These are phyloP conservation scores for Cryptococcus sp. DNA, from an alignment of 1,284 basidiomycete genomes.

Conservation along the genomic window DNA sequence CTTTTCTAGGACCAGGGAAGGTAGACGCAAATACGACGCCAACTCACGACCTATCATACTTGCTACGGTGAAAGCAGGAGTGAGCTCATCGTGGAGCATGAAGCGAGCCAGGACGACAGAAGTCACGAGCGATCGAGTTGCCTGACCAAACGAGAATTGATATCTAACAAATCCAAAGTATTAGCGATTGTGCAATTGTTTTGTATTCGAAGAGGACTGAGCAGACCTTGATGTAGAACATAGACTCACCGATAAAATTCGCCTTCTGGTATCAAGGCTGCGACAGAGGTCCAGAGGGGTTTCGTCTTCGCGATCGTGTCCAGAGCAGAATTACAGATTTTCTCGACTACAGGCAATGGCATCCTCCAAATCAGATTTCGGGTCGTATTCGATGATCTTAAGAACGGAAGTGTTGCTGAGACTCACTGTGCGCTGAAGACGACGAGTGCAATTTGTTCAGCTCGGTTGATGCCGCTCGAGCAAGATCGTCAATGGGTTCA, in stretches of 20 bases:
- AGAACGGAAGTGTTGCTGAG: not conserved
- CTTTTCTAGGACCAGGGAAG: not conserved
- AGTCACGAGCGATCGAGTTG: conserved; percentile 45
- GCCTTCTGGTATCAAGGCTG: conserved; percentile 44
- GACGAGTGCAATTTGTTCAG: conserved; percentile 50
- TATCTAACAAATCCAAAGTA: conserved; percentile 29
- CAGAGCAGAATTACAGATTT: conserved; percentile 40
- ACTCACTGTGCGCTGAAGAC: conserved; percentile 42
- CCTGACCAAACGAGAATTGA: conserved; percentile 42
- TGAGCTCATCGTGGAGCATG: conserved; percentile 48
- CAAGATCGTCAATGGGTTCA: conserved; percentile 49
- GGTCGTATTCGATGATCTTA: not conserved
- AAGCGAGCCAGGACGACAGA: conserved; percentile 47
- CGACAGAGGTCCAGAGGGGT: conserved; percentile 42
- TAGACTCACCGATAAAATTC: conserved; percentile 48
- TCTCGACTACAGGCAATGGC: conserved; percentile 27
- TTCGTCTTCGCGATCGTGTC: conserved; percentile 34
- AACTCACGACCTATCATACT: conserved; percentile 48
- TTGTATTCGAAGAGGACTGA: not conserved
- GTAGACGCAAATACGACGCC: not conserved
- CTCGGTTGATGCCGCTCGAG: conserved; percentile 42
- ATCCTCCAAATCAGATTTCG: not conserved
- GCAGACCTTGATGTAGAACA: not conserved
- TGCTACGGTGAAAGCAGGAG: conserved; percentile 42
- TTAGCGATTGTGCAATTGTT: not conserved